Conservation (phyloP, 2,329 filamentous ascomycete genomes). For the Fonsecaea monophora region DNA sequence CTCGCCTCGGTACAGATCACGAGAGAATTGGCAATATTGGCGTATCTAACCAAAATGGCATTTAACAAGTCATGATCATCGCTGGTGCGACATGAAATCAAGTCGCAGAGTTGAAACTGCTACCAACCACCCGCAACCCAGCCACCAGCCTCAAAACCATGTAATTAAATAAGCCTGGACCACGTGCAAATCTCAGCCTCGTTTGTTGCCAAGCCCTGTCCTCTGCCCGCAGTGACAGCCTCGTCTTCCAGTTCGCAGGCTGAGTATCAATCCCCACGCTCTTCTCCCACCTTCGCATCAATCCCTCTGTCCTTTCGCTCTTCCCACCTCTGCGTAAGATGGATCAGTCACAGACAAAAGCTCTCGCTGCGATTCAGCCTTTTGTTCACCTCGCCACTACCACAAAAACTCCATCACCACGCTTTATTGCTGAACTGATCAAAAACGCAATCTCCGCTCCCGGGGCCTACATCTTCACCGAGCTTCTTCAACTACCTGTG, state of each 20-base stretch:
- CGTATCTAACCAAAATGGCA: background rate
- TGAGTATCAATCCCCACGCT: background rate
- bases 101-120: too few species aligned
- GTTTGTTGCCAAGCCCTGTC: conserved; percentile 8
- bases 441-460: conserved; percentile 85
- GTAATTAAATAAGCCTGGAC: background rate
- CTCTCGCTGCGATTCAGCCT: conserved; percentile 72
- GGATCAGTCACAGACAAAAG: conserved; percentile 58
- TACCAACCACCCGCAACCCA: too few species aligned
- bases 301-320: background rate
- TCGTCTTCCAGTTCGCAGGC: background rate
- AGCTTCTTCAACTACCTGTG: conserved; percentile 82
- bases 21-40: background rate
- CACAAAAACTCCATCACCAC: conserved; percentile 72
- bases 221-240: conserved; percentile 16
- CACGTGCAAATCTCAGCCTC: background rate
- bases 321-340: conserved; percentile 40
- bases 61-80: background rate
- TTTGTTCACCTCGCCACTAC: conserved; percentile 89
- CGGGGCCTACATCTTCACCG: conserved; percentile 90
- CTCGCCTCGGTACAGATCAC: background rate
- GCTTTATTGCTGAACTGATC: conserved; percentile 84
- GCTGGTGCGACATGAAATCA: background rate
- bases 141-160: background rate
- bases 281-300: background rate